Percentiles rank a stretch among this genome's conserved stretches.
phyloP scores from a whole-genome alignment of 805 yeast species.

The Hanseniaspora nectarophila region DNA sequence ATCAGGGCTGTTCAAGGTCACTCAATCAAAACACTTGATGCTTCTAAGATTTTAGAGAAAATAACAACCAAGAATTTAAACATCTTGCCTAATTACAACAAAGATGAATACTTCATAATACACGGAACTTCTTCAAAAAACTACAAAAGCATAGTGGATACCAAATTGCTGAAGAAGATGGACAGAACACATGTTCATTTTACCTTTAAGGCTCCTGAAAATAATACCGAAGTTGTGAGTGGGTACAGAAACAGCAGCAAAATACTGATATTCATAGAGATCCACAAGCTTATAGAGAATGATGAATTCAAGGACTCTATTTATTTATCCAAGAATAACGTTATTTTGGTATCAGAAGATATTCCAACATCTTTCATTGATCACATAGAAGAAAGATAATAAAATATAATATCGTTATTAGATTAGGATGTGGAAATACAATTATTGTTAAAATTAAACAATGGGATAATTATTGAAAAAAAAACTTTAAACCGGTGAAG shows the following conservation, averaged over 20 bases:
- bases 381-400: conserved; percentile 17
- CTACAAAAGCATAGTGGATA: conserved; percentile 36
- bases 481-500: too few relatives aligned
- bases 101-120: conserved; percentile 32
- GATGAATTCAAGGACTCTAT: conserved; percentile 28
- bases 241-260: conserved; percentile 55
- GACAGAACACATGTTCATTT: conserved; percentile 75
- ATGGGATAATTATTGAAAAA: too few relatives aligned
- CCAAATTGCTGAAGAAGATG: conserved; percentile 58
- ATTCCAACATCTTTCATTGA: conserved; percentile 23
- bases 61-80: conserved; percentile 21
- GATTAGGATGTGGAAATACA: too few relatives aligned
- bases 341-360: conserved; percentile 55
- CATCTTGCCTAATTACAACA: conserved; percentile 9
- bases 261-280: conserved; percentile 53
- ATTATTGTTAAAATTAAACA: too few relatives aligned
- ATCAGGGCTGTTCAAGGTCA: conserved; percentile 96
- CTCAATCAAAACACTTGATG: conserved; percentile 39
- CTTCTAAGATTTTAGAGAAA: conserved; percentile 33
- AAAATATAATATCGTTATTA: too few relatives aligned
- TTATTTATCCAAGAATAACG: conserved; percentile 51
- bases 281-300: conserved; percentile 33
- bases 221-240: conserved; percentile 39
- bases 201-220: conserved; percentile 40
- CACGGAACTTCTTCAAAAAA: conserved; percentile 65